Evolutionary conservation across 345 rosid genomes (phyloP).

Genomic region (Populus deltoides): DNA sequence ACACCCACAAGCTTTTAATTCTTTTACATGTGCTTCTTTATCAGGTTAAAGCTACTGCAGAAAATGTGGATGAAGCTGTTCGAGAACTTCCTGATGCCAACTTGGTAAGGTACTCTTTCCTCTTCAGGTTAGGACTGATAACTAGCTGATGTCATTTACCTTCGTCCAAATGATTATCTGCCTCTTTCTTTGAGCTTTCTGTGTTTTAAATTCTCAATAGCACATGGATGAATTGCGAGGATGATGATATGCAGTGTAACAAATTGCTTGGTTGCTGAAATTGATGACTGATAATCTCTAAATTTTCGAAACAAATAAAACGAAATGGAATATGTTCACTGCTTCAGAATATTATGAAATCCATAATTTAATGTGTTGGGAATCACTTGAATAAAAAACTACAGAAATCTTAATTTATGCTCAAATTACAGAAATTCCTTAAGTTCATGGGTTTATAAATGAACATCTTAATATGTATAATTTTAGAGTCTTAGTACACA

Average conservation of each 20-base stretch:
- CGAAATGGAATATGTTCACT: background rate
- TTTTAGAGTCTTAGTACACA: background rate
- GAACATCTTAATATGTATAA: background rate
- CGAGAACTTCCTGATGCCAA: constrained; percentile 99
- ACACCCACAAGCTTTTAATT: background rate
- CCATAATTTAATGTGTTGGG: background rate
- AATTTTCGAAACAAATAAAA: background rate
- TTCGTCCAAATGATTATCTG: background rate
- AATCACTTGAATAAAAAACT: background rate
- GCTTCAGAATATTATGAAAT: background rate
- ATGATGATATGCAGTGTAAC: background rate
- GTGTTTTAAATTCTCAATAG: background rate
- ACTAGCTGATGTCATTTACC: background rate
- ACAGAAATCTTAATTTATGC: background rate
- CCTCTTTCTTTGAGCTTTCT: background rate
- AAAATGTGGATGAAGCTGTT: constrained; percentile 93
- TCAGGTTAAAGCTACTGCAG: constrained; percentile 97
- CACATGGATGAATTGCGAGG: background rate
- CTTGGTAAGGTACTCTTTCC: constrained; percentile 76
- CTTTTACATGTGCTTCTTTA: background rate
- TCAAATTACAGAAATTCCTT: too few species aligned
- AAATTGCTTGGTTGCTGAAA: background rate
- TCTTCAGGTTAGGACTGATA: constrained; percentile 25
- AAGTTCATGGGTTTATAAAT: too few species aligned
- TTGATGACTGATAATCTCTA: background rate